These are phyloP conservation scores for Apiosordaria backusii DNA, from an alignment of 495 filamentous ascomycete species.

Conservation along the genomic window DNA sequence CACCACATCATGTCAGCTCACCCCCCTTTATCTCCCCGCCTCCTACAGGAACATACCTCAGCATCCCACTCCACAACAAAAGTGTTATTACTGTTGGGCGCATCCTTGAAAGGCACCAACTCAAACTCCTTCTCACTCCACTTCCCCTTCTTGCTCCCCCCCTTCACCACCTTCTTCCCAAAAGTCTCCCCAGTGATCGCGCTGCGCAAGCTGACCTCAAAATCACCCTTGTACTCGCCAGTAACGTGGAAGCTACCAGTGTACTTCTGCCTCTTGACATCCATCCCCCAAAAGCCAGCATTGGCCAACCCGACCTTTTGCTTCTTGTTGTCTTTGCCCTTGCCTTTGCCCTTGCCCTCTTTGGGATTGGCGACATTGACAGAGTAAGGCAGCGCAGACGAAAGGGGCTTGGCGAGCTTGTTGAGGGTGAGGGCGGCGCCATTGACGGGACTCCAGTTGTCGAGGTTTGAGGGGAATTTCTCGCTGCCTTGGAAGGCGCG, in stretches of 20 bases:
- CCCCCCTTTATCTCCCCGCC: neutral
- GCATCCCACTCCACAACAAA: constrained; percentile 59
- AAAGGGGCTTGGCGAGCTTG: constrained; percentile 45
- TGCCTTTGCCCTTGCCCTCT: constrained; percentile 22
- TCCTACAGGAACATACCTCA: constrained; percentile 19
- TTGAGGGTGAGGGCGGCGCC: constrained; percentile 49
- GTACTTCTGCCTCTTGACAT: constrained; percentile 52
- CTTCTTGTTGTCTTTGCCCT: constrained; percentile 10
- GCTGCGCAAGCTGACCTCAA: constrained; percentile 47
- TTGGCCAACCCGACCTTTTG: constrained; percentile 56
- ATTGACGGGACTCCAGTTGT: constrained; percentile 54
- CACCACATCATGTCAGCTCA: neutral
- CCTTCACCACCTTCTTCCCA: constrained; percentile 33
- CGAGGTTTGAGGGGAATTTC: constrained; percentile 41
- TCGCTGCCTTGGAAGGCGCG: constrained; percentile 57
- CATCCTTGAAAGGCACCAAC: constrained; percentile 39
- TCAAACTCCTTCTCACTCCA: constrained; percentile 53
- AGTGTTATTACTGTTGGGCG: constrained; percentile 61
- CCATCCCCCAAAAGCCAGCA: constrained; percentile 59
- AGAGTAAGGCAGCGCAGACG: constrained; percentile 54
- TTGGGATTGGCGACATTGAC: constrained; percentile 46
- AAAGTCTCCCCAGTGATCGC: constrained; percentile 45
- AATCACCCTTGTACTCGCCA: constrained; percentile 37
- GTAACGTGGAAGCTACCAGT: constrained; percentile 56
- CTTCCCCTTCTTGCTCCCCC: constrained; percentile 4